phyloP scores from a whole-genome alignment of 768 basidiomycete genomes.

The Coprinopsis sp. region DNA sequence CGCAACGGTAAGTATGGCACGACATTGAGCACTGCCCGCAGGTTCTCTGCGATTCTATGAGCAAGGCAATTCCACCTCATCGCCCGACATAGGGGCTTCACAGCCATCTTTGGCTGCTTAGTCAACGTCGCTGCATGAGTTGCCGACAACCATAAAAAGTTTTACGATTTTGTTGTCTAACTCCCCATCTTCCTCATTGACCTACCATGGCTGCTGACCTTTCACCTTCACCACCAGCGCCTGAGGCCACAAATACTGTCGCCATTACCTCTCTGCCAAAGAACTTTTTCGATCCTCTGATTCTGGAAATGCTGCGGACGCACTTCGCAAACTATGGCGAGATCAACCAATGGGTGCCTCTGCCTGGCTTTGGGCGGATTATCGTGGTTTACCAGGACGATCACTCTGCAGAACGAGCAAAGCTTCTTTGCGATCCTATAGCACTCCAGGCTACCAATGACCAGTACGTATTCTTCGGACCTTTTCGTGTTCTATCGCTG shows the following conservation, averaged over 20 bases:
- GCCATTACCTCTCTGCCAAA: constrained; percentile 75
- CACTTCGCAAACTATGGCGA: constrained; percentile 77
- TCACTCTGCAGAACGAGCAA: constrained; percentile 63
- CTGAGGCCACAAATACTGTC: constrained; percentile 69
- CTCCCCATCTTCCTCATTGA: not conserved
- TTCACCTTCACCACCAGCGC: constrained; percentile 16
- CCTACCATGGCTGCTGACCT: constrained; percentile 8
- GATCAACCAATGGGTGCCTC: constrained; percentile 88
- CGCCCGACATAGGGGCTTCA: too few species aligned
- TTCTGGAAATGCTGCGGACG: constrained; percentile 58
- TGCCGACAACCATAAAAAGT: constrained; percentile 3
- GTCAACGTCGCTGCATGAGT: too few species aligned
- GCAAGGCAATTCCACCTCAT: too few species aligned
- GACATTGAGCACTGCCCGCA: too few species aligned
- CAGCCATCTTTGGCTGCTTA: too few species aligned
- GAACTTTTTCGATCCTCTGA: constrained; percentile 68
- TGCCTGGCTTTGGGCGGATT: constrained; percentile 76
- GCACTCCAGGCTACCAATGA: constrained; percentile 47
- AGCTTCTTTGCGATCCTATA: constrained; percentile 60
- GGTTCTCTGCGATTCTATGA: too few species aligned
- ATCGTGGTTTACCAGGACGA: constrained; percentile 72
- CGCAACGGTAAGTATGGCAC: too few species aligned
- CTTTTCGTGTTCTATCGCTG: constrained; percentile 7
- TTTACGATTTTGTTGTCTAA: not conserved
- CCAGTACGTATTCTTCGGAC: constrained; percentile 38